These are phyloP conservation scores for Melanomma pulvis-pyrius DNA, from an alignment of 495 filamentous ascomycete species.

Conservation along the genomic window DNA sequence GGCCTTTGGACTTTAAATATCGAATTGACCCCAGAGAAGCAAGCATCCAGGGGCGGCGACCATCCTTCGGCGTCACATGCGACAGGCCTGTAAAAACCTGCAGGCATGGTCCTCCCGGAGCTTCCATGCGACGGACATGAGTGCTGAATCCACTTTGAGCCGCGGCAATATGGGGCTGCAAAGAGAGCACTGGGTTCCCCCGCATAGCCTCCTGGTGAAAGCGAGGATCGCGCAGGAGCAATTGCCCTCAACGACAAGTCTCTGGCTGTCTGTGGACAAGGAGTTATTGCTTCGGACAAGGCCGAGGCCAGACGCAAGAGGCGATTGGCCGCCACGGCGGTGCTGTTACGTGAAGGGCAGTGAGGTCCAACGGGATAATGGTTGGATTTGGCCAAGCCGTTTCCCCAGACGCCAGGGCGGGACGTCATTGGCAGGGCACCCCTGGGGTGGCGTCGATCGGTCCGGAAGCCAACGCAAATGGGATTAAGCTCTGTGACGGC, in stretches of 20 bases:
- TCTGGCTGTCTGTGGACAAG: background rate
- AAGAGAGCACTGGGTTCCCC: conserved; percentile 3
- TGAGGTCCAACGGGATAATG: background rate
- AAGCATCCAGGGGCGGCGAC: conserved; percentile 5
- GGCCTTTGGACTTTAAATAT: conserved; percentile 25
- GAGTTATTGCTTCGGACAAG: conserved; percentile 20
- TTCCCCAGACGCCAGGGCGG: conserved; percentile 16
- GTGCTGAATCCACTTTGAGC: background rate
- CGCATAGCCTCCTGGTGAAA: conserved; percentile 13
- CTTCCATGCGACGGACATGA: background rate
- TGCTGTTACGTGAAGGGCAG: conserved; percentile 12
- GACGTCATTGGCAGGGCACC: conserved; percentile 2
- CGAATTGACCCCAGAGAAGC: background rate
- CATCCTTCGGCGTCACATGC: conserved; percentile 32
- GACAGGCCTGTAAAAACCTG: background rate
- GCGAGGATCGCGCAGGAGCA: conserved; percentile 17
- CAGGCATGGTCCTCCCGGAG: background rate
- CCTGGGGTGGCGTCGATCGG: conserved; percentile 2
- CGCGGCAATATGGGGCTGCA: conserved; percentile 16
- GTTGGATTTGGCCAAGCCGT: conserved; percentile 1
- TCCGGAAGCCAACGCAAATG: conserved; percentile 18
- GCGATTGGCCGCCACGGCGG: conserved; percentile 13
- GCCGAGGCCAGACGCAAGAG: background rate
- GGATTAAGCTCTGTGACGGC: background rate
- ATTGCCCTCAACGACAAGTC: conserved; percentile 20